Base-by-base conservation (phyloP, 495 filamentous ascomycete species). In the Daldinia concentrica region DNA sequence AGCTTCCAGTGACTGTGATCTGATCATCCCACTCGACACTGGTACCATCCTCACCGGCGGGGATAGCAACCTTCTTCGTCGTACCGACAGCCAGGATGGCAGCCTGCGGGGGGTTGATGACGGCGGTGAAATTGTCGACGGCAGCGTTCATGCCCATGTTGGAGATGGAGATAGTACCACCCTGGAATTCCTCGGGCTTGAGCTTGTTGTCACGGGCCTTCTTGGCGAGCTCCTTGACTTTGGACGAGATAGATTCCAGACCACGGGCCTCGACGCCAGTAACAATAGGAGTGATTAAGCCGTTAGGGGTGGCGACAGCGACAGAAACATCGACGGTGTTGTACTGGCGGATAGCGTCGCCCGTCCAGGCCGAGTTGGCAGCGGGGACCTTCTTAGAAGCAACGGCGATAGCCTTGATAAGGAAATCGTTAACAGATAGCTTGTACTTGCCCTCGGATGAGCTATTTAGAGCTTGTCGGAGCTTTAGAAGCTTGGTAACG, bases 111-210 rank as follows among this genome's bases (percentile, higher is more conserved):
- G 96, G 96, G 87, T 99, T 99, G 88, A 99, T 97, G 78, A 99
- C 91, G 70, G 96, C 96, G n/a, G 96, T 98, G 86, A 99, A 99
- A 72, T 93, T 89, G 78, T 98, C 94, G 69, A 99, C 89, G 39
- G 96, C 96, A 9, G 90, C 74, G 87, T 99, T 99, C 95, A 98
- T 98, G 79, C 96, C 96, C 96, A 99, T 97, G 89, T 99, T 99
- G 84, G 91, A 95, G 84, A 99, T 99, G 78, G 95, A 97, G 84
- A 99, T 97, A 73, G 93, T 97, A 79, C 96, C 96, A 50, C 96
- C 96, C 84, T 98, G 95, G 90, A 95, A 99, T 82, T 99, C 94
- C 80, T 99, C 94, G 32, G 96, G 96, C 89, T 98, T 98, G 71
- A 99, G 92, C 89, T 98, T 99, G 83, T 93, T 93, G 66, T 98